Base-by-base conservation (phyloP, 768 basidiomycete species). In the Russula abietina region DNA sequence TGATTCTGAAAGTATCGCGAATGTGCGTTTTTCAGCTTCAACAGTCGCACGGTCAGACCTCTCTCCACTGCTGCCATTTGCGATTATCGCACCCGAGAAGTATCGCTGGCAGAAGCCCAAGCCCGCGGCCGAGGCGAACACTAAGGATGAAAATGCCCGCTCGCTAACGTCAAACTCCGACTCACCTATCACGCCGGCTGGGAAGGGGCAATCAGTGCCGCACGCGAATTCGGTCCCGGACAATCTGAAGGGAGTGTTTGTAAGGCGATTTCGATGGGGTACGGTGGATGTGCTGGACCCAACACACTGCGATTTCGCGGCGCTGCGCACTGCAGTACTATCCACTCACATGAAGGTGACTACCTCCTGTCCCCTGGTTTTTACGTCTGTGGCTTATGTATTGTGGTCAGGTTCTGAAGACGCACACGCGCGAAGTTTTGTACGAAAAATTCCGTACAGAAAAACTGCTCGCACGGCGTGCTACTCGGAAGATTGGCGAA, bases 381-480 rank as follows among this genome's bases (percentile, higher is more conserved):
- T 9, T 49, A 17, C 30, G 16, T 12, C 22, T 19, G n/a, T 57
- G 55, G 46, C 38, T 52, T 45, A 55, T 51, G 52, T 61, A 26
- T 17, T 26, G 71, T 43, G 38, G 38, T 8, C 24, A 93, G 91
- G 79, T 88, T 69, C 79, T 96, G 64, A 93, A 91, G 76, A 83
- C 78, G 50, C 85, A 84, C 61, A 95, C 93, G 36, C 87, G 87
- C 69, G 91, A 96, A 72, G 89, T 93, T 60, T 75, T 95, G 74
- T 98, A 98, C 73, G 95, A 98, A 78, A 87, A 87, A 69, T 98
- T 88, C 74, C 81, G 95, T 70, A 94, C 91, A 1, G 92, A 93
- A 77, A 93, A 93, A 75, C 82, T 94, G 60, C 83, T 94, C 22
- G 91, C 89, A 50, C 82, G 90, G 67, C 87, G 92, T 66, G 91